These are phyloP conservation scores for Cladophialophora exuberans DNA, from an alignment of 2,329 filamentous ascomycete species.

Conservation along the genomic window DNA sequence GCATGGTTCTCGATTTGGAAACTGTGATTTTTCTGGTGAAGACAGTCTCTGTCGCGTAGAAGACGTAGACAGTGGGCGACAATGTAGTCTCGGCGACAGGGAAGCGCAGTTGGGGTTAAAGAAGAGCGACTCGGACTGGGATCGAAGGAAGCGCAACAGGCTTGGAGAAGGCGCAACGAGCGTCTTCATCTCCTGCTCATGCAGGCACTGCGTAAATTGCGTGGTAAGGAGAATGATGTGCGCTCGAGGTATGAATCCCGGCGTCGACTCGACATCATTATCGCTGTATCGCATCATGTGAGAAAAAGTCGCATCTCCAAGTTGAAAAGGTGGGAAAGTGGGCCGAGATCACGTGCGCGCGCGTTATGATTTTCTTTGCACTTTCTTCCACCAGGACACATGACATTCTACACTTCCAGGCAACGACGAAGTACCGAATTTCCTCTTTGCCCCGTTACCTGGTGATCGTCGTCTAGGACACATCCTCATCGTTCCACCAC, in stretches of 20 bases:
- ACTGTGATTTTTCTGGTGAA: constrained; percentile 26
- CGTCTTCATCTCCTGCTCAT: constrained; percentile 28
- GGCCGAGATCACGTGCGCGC: too few relatives aligned
- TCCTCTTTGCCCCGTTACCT: too few relatives aligned
- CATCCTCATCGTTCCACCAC: not conserved
- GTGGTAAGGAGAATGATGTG: not conserved
- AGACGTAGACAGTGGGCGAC: constrained; percentile 25
- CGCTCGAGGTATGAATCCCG: not conserved
- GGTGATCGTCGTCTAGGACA: too few relatives aligned
- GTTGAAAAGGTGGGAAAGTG: too few relatives aligned
- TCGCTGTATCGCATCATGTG: not conserved
- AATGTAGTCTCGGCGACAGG: constrained; percentile 17
- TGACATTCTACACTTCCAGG: too few relatives aligned
- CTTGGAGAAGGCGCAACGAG: constrained; percentile 52
- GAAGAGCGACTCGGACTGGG: constrained; percentile 65
- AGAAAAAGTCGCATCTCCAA: constrained; percentile 4
- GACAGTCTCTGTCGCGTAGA: constrained; percentile 9
- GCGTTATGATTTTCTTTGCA: too few relatives aligned
- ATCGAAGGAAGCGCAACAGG: constrained; percentile 73
- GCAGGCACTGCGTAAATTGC: not conserved
- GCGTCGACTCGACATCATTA: not conserved
- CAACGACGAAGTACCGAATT: too few relatives aligned
- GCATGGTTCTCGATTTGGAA: constrained; percentile 27
- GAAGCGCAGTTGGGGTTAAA: not conserved
- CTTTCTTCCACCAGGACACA: too few relatives aligned